A percentile compares a stretch with the other conserved stretches of the same genome.
Evolutionary conservation across 805 yeast genomes (phyloP).

Genomic region (Blastobotrys robertii): DNA sequence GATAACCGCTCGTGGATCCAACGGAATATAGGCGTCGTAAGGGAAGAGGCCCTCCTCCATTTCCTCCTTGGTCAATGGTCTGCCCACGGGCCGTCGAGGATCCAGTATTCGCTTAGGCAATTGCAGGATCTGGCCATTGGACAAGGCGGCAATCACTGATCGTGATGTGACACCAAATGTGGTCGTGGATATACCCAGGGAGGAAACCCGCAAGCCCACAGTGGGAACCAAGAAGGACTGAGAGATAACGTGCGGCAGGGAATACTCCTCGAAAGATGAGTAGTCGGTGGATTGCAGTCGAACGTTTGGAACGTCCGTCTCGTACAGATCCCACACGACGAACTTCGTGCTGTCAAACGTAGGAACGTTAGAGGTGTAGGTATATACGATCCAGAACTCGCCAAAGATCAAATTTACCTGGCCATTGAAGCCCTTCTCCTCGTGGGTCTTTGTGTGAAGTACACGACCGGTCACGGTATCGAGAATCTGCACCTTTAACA

Average conservation of each 20-base stretch:
- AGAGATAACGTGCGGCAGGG: conserved; percentile 39
- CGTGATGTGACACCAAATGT: conserved; percentile 60
- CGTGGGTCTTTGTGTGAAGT: conserved; percentile 37
- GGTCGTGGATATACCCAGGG: conserved; percentile 47
- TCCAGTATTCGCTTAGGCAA: conserved; percentile 64
- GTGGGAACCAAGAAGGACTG: conserved; percentile 56
- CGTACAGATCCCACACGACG: conserved; percentile 70
- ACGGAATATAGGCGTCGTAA: conserved; percentile 53
- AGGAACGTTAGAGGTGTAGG: conserved; percentile 44
- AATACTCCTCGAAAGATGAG: conserved; percentile 29
- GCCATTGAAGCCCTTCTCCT: conserved; percentile 31
- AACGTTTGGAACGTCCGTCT: conserved; percentile 46
- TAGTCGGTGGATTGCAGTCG: conserved; percentile 25
- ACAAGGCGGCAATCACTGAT: conserved; percentile 49
- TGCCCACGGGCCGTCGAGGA: conserved; percentile 57
- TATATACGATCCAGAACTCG: conserved; percentile 75
- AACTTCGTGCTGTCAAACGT: conserved; percentile 45
- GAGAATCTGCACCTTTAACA: conserved; percentile 42
- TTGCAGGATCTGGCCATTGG: conserved; percentile 50
- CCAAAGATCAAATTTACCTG: conserved; percentile 44
- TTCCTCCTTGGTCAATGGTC: conserved; percentile 42
- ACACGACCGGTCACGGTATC: conserved; percentile 65
- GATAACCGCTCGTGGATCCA: conserved; percentile 40
- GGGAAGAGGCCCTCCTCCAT: conserved; percentile 52
- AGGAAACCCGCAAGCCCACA: conserved; percentile 30